Base-by-base conservation (phyloP, 768 basidiomycete genomes). In the Pleurotus sapidus region DNA sequence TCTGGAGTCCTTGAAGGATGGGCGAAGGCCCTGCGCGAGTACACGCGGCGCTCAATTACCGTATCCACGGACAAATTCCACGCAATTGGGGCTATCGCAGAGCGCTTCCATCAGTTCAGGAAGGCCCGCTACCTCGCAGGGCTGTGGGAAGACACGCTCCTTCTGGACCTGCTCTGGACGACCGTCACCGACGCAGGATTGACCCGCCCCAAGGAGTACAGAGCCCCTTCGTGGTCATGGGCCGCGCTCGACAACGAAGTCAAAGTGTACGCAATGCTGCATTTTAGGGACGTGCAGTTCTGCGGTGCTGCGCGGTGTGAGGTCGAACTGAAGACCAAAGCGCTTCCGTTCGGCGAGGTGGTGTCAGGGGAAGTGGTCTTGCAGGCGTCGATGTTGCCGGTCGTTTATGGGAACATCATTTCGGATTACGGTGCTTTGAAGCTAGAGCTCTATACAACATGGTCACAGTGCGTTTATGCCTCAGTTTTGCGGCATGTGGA, bases 161-260 rank as follows among this genome's bases (percentile, higher is more conserved):
- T 49, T 9, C 11, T 27, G 8, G 49, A 34, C 25, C 34, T 49
- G 2, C 25, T 49, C 14, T 49, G 49, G 49, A 25, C n/a, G 11
- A 49, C 49, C 15, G 49, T 27, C 20, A 27, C 24, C n/a, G 27
- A 25, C 15, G 18, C 12, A 30, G 24, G 7, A 15, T 15, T 14
- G 27, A 27, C 24, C 5, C 25, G 25, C 12, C 49, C 49, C 18
- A 49, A 24, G 49, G 49, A 27, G 7, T 49, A 34, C 24, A 49
- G 49, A 24, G 49, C 49, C 27, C 49, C 49, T 11, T 49, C 49
- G 25, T 49, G 49, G 49, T 49, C 49, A 12, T 49, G 49, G 49
- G 49, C 49, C 3, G 49, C 49, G 5, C 24, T 49, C 18, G 24
- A 49, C 15, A n/a, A 47, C 17, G 46, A 47, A 24, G 46, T 47